phyloP scores from a whole-genome alignment of 2,329 filamentous ascomycete species.

The Zalaria sp. region DNA sequence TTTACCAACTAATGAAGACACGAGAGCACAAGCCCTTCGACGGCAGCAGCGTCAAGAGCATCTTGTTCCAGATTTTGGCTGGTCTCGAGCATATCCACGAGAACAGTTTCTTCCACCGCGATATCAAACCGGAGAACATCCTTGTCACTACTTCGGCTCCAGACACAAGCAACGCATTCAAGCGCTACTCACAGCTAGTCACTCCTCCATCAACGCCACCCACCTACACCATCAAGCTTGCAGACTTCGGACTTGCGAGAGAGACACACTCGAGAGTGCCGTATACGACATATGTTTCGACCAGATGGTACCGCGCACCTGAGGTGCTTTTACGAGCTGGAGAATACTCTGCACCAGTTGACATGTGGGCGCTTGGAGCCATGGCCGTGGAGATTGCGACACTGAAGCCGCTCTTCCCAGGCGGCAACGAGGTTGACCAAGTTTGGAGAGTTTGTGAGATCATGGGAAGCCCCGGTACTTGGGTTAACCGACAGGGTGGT shows the following conservation, averaged over 20 bases:
- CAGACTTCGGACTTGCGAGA: conserved; percentile 92
- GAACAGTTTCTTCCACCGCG: conserved; percentile 94
- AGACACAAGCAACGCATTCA: conserved; percentile 73
- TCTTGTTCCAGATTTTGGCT: conserved; percentile 91
- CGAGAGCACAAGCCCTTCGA: conserved; percentile 91
- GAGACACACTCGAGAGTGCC: conserved; percentile 94
- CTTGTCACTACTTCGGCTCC: conserved; percentile 82
- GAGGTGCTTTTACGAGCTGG: conserved; percentile 88
- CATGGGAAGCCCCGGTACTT: conserved; percentile 96
- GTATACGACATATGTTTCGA: conserved; percentile 97
- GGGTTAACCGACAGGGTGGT: conserved; percentile 83
- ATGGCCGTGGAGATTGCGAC: conserved; percentile 99
- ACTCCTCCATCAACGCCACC: conserved; percentile 92
- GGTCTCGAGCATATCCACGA: conserved; percentile 95
- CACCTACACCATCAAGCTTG: conserved; percentile 92
- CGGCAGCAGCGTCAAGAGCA: conserved; percentile 86
- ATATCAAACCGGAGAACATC: conserved; percentile 99
- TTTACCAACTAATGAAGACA: conserved; percentile 98
- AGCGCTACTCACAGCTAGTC: conserved; percentile 81
- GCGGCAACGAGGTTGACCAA: conserved; percentile 95
- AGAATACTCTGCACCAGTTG: conserved; percentile 92
- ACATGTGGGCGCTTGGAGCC: conserved; percentile 96
- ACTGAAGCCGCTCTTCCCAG: conserved; percentile 89
- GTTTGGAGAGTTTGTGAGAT: conserved; percentile 98
- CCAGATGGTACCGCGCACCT: conserved; percentile 85